phyloP scores from a whole-genome alignment of 805 yeast genomes.

The Wickerhamomyces subpelliculosus region DNA sequence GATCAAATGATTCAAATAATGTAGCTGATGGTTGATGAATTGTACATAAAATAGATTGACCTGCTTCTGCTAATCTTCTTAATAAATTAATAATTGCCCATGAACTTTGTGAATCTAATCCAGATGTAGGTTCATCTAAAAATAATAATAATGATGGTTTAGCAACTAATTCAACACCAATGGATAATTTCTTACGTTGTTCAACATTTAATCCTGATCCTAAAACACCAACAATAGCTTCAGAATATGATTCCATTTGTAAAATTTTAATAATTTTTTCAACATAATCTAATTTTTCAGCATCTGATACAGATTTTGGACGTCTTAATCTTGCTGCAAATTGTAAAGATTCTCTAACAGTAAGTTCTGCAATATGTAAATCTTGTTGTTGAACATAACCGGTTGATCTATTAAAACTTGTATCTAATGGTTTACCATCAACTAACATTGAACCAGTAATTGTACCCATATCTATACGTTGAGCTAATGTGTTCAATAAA shows the following conservation, averaged over 20 bases:
- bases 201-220: slow-evolving; percentile 49
- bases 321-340: slow-evolving; percentile 48
- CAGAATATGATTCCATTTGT: slow-evolving; percentile 46
- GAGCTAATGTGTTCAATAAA: slow-evolving; percentile 20
- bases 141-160: slow-evolving; percentile 28
- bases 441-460: slow-evolving; percentile 6
- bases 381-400: slow-evolving; percentile 1
- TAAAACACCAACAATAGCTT: slow-evolving; percentile 38
- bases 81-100: slow-evolving; percentile 50
- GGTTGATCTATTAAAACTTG: not conserved
- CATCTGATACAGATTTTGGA: slow-evolving; percentile 29
- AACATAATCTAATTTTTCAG: slow-evolving; percentile 43
- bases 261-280: slow-evolving; percentile 43
- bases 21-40: slow-evolving; percentile 64
- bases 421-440: not conserved
- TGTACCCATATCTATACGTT: slow-evolving; percentile 48
- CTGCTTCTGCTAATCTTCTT: slow-evolving; percentile 42
- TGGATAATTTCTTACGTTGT: slow-evolving; percentile 46
- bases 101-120: slow-evolving; percentile 52
- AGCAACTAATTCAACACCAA: slow-evolving; percentile 50
- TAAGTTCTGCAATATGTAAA: slow-evolving; percentile 24
- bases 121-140: slow-evolving; percentile 57
- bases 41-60: slow-evolving; percentile 55
- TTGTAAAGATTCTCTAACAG: slow-evolving; percentile 47
- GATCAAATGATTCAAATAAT: slow-evolving; percentile 52